These are phyloP conservation scores for Monosporascus sp. DNA, from an alignment of 2,329 filamentous ascomycete species.

Conservation along the genomic window DNA sequence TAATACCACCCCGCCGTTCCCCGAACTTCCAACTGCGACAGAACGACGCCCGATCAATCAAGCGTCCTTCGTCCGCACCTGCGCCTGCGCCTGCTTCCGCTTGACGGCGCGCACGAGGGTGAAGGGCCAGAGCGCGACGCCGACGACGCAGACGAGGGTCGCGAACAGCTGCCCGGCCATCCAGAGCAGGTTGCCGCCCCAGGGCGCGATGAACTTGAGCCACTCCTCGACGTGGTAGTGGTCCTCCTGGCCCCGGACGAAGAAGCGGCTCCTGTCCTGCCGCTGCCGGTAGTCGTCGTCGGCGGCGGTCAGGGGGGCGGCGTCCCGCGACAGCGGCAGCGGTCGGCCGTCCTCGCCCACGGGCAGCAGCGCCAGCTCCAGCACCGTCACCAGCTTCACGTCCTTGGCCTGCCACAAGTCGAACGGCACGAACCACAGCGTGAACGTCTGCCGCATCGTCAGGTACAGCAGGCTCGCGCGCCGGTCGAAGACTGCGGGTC, in stretches of 20 bases:
- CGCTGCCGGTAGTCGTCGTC: conserved; percentile 22
- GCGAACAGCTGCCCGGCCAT: conserved; percentile 57
- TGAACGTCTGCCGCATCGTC: conserved; percentile 68
- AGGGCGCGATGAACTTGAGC: conserved; percentile 64
- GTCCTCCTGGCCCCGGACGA: conserved; percentile 73
- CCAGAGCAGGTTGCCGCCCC: conserved; percentile 49
- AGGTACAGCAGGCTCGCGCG: conserved; percentile 65
- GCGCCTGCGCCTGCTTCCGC: background rate
- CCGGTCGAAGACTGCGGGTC: conserved; percentile 59
- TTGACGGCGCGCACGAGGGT: background rate
- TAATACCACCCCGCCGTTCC: too few species aligned
- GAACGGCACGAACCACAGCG: conserved; percentile 72
- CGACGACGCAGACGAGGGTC: conserved; percentile 59
- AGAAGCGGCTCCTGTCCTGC: conserved; percentile 47
- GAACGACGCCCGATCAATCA: too few species aligned
- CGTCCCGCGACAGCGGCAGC: conserved; percentile 6
- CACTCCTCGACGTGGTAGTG: conserved; percentile 74
- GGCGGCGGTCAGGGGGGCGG: background rate
- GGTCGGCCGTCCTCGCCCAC: conserved; percentile 18
- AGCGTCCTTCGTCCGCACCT: background rate
- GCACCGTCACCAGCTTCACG: conserved; percentile 63
- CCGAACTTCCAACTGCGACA: too few species aligned
- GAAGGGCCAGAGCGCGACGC: conserved; percentile 32
- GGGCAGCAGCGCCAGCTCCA: conserved; percentile 51
- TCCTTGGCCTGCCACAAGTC: conserved; percentile 50